These are phyloP conservation scores for Phytophthora meadii DNA, from an alignment of 352 stramenopile genomes.

Conservation along the genomic window DNA sequence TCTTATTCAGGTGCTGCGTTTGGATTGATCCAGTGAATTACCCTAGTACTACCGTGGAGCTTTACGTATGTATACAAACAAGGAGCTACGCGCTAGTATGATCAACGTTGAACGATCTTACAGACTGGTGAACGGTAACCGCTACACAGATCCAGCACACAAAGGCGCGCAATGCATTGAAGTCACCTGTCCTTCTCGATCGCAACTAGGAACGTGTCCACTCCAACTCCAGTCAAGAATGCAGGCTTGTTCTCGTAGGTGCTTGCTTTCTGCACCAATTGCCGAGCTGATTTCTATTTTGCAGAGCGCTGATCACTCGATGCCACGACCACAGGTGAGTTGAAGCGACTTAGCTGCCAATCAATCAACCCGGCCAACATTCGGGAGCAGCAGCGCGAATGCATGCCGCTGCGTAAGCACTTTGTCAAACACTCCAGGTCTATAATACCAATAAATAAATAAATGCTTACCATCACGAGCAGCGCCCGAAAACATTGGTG, in stretches of 20 bases:
- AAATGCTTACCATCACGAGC: not conserved
- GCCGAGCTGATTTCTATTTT: conserved; percentile 13
- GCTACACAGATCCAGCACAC: not conserved
- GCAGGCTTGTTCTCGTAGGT: not conserved
- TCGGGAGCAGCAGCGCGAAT: conserved; percentile 1
- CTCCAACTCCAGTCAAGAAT: not conserved
- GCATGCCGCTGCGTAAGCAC: not conserved
- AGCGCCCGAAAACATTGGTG: too few relatives aligned
- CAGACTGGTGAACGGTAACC: too few relatives aligned
- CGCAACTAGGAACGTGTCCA: not conserved
- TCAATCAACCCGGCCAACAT: conserved; percentile 16
- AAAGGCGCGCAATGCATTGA: conserved; percentile 7
- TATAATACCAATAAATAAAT: not conserved
- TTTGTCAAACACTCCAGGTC: not conserved
- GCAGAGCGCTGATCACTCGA: conserved; percentile 1
- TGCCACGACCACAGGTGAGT: conserved; percentile 9
- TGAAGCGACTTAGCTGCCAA: conserved; percentile 2
- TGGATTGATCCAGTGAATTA: too few relatives aligned
- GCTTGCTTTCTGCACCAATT: conserved; percentile 7
- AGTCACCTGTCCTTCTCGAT: not conserved
- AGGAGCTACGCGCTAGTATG: too few relatives aligned
- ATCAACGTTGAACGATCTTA: too few relatives aligned
- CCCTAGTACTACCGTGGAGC: too few relatives aligned
- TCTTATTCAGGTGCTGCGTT: too few relatives aligned
- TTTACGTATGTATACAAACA: too few relatives aligned